phyloP scores from a whole-genome alignment of 805 yeast species.

The Cyberlindnera euphorbiae region DNA sequence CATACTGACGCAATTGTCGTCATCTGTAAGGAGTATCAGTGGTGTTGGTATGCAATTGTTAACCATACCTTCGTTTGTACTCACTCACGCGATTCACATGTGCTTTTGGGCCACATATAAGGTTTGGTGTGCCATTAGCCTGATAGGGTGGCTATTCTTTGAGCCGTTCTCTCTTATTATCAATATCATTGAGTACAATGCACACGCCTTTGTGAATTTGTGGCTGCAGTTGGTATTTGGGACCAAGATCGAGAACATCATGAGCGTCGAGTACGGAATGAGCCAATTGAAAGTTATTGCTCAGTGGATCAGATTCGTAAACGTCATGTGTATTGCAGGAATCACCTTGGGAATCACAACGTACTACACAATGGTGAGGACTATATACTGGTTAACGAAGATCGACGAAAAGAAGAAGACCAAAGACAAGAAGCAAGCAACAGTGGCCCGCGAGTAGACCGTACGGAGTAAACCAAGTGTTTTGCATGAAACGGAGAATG shows the following conservation, averaged over 20 bases:
- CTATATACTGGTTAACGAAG: conserved; percentile 22
- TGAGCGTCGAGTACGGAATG: conserved; percentile 15
- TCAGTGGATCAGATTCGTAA: conserved; percentile 21
- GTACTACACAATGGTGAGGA: conserved; percentile 18
- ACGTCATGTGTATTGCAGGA: conserved; percentile 20
- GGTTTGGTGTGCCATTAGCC: conserved; percentile 1
- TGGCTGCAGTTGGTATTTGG: conserved; percentile 17
- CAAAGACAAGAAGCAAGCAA: conserved; percentile 2
- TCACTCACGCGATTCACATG: too few species aligned
- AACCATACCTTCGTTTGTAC: too few species aligned
- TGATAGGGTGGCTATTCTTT: conserved; percentile 10
- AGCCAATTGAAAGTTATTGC: conserved; percentile 17
- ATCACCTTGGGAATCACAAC: conserved; percentile 20
- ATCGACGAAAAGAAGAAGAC: conserved; percentile 9
- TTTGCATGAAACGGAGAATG: too few species aligned
- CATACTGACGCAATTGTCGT: not conserved
- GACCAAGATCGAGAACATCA: conserved; percentile 14
- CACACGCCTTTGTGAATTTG: conserved; percentile 15
- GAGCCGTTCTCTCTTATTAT: conserved; percentile 19
- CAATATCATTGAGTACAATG: conserved; percentile 20
- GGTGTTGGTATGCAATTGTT: too few species aligned
- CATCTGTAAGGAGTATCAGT: too few species aligned
- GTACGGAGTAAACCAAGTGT: too few species aligned
- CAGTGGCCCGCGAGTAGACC: conserved; percentile 2
- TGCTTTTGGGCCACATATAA: too few species aligned